Evolutionary conservation across 208 protist species (phyloP), one percentile per base, ranked within the genome.

Genomic region (Trypanosoma lewisi): DNA sequence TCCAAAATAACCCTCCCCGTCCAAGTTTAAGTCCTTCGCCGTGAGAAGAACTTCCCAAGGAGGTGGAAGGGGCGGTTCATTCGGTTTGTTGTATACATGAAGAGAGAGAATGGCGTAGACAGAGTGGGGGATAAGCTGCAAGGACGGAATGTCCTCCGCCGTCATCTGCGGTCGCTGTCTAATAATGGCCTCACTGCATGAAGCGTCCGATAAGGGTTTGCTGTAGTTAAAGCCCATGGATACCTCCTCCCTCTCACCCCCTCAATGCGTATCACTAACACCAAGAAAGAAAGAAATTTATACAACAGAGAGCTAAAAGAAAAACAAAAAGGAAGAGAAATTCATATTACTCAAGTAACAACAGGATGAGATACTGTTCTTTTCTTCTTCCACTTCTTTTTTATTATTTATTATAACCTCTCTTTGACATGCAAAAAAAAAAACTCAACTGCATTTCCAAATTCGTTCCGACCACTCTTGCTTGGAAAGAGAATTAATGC

Each of bases 1-100:
- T 25, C 83, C 91, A 72, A 78, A 91, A 65, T 92, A 97, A 31
- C 91, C 91, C 48, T 95, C 87, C 23, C 80, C 76, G 68, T 97
- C 73, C 12, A 97, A 71, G 45, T 90, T 65, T 45, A 90, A 55
- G 21, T 85, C 69, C 16, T 74, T 48, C 41, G 80, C 87, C 36
- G 74, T 77, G 23, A 94, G 33, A 28, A 94, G 65, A 17, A 93
- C 62, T 50, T 83, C 45, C 91, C 91, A 97, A 17, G 79, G 82
- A 2, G 71, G 57, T 6, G 91, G 91, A 21, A 93, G 59, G 1
- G 49, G 44, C 2, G 76, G 70, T 25, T 64, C 49, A 36, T 70
- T 49, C 19, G 65, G 63, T 12, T 80, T 73, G 17, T 78, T 57
- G 70, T 96, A 96, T 16, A 91, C 88, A 63, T 88, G 78, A 4